phyloP scores from a whole-genome alignment of 129 eudicot species.

The Erigeron canadensis region DNA sequence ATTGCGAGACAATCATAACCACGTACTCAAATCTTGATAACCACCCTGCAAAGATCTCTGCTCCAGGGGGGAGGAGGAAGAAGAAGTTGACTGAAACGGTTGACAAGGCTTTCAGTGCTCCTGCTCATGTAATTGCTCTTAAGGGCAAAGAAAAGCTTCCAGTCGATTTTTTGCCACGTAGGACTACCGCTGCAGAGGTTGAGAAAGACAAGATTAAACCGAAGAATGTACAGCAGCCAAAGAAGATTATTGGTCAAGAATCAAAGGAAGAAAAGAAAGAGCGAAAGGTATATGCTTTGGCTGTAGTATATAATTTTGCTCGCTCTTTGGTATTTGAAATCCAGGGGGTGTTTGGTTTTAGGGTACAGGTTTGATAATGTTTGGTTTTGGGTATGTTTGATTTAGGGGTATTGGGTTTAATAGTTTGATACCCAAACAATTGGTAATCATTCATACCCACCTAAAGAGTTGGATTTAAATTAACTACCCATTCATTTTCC shows the following conservation, averaged over 20 bases:
- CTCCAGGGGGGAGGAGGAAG: constrained; percentile 59
- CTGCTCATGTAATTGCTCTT: constrained; percentile 55
- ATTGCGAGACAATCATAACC: constrained; percentile 81
- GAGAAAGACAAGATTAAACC: constrained; percentile 37
- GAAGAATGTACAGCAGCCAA: constrained; percentile 36
- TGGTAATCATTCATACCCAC: too few relatives aligned
- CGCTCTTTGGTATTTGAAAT: neutral
- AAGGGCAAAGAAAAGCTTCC: constrained; percentile 82
- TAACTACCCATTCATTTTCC: too few relatives aligned
- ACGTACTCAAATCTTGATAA: constrained; percentile 96
- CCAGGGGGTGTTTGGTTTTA: too few relatives aligned
- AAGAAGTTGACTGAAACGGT: constrained; percentile 63
- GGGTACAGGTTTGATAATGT: too few relatives aligned
- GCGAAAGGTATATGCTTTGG: constrained; percentile 58
- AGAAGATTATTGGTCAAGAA: constrained; percentile 71
- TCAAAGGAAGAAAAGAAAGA: constrained; percentile 96
- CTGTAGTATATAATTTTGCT: neutral
- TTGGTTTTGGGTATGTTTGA: too few relatives aligned
- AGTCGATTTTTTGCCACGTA: constrained; percentile 68
- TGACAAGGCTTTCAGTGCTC: constrained; percentile 33
- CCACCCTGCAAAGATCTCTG: constrained; percentile 91
- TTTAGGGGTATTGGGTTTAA: too few relatives aligned
- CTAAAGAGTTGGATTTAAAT: too few relatives aligned
- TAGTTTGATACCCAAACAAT: too few relatives aligned
- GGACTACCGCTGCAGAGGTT: constrained; percentile 37